Evolutionary conservation across 1,284 basidiomycete genomes (phyloP), one percentile per base, ranked within the genome.

Genomic region (Vanrija humicola): DNA sequence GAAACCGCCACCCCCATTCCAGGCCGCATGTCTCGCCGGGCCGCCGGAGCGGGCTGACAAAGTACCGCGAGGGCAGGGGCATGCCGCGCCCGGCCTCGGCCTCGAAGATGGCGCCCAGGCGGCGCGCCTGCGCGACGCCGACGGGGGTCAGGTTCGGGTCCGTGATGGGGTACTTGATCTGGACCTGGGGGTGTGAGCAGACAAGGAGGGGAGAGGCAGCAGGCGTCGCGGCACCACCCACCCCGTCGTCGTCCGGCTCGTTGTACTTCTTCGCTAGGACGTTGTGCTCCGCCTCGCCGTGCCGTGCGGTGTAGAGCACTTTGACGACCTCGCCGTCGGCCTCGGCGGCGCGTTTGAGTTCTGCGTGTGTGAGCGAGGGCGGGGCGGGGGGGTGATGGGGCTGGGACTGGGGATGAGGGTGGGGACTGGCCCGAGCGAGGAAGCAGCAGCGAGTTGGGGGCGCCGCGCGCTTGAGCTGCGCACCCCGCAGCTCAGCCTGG

Each of bases 271-370:
- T 51, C 18, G 47, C 48, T 6, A 69, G 55, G 38, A 63, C 56
- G 44, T 68, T 69, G 55, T 69, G 68, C 52, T 69, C 64, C 12
- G 66, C 66, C 56, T 71, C 64, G 26, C 69, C 69, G 45, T 71
- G 69, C 23, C 69, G 58, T 16, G 66, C 67, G 1, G 63, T 58
- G 45, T 63, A 71, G 19, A 71, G 50, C 18, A 71, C 69, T 29
- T 64, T 66, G 56, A 71, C 58, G 19, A 46, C 55, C 53, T 67
- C 62, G 38, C 60, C 63, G 3, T 48, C 25, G 47, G 48, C 23
- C 21, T 52, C 54, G 54, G 52, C 12, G 14, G 26, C 7, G 21
- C 48, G 14, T 28, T 67, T 46, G 5, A 68, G 56, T 38, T 61
- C 67, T 68, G 47, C 23, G 19, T 2, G 34, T 15, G 46, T 51